phyloP scores from a whole-genome alignment of 352 stramenopile species.

The Pythium oligandrum region DNA sequence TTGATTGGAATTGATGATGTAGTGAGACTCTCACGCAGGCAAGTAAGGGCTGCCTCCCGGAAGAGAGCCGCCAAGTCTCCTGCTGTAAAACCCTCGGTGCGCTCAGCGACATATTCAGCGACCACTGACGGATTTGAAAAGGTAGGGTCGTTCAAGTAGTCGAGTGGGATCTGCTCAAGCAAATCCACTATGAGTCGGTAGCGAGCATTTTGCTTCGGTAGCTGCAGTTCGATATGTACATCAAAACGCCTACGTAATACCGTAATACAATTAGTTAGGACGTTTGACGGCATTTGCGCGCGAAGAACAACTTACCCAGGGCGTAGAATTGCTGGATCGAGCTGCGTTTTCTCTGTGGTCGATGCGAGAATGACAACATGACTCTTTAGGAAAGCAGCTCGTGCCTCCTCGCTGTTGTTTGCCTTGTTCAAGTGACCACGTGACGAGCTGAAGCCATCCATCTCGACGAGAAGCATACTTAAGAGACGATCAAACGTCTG shows the following conservation, averaged over 20 bases:
- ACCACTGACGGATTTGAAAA: constrained; percentile 31
- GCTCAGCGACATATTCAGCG: constrained; percentile 41
- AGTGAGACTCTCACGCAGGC: constrained; percentile 57
- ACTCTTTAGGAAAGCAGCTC: constrained; percentile 65
- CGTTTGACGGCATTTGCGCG: no score
- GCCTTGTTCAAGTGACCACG: constrained; percentile 27
- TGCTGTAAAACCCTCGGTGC: constrained; percentile 48
- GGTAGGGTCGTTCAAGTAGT: constrained; percentile 32
- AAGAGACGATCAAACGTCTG: constrained; percentile 91
- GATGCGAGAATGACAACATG: constrained; percentile 84
- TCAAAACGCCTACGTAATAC: constrained; percentile 62
- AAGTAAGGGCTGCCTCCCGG: constrained; percentile 72
- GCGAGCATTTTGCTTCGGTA: constrained; percentile 53
- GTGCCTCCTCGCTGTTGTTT: constrained; percentile 31
- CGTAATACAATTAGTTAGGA: constrained; percentile 1
- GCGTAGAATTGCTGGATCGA: constrained; percentile 86
- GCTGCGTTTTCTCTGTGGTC: constrained; percentile 57
- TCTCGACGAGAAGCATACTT: constrained; percentile 88
- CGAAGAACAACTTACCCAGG: constrained; percentile 45
- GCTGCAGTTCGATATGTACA: constrained; percentile 62
- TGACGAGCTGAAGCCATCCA: constrained; percentile 83
- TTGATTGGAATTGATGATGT: constrained; percentile 32
- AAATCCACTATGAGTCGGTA: constrained; percentile 43
- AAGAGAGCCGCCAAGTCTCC: constrained; percentile 61
- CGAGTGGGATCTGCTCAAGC: constrained; percentile 44